Base-by-base conservation (phyloP, 768 basidiomycete genomes). In the Guyanaporus albipodus region DNA sequence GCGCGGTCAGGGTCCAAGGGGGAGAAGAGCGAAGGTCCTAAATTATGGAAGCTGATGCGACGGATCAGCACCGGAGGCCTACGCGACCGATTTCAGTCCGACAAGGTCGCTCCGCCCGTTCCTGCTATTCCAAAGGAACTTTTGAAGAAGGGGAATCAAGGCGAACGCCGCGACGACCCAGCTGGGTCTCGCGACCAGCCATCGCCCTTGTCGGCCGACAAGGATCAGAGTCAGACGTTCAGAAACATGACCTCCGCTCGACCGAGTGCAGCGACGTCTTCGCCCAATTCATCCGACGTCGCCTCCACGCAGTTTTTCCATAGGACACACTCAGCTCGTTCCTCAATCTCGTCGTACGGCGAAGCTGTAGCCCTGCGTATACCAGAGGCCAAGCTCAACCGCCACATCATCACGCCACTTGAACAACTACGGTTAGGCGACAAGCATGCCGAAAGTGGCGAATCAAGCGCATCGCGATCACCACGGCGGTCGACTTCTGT, bases 1-100 rank as follows among this genome's bases (percentile, higher is more conserved):
- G 46, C 32, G 45, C 52, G 22, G 3, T 54, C 58, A 17, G 45
- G 31, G n/a, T 43, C 55, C 35, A 53, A 51, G n/a, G 43, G 15
- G 18, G 52, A 48, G 1, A 40, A 28, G 12, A 37, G 38, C 6
- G 68, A 72, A 6, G 69, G 73, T 7, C 71, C 70, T 39, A 79
- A 72, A 55, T 62, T 86, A 2, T 86, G 83, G 83, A 82, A 74
- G 62, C 59, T 88, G 41, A 73, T 87, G 73, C 86, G 84, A 62
- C 73, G 82, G 32, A 78, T 88, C 49, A 85, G 83, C 49, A 75
- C 78, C 0, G 79, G 82, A 8, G 80, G 73, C 8, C 62, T 86
- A 34, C 74, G 80, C 46, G 85, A 86, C 15, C 79, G 73, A 54
- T 59, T 51, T 31, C 48, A 45, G 23, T 43, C 47, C 11, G 53